Evolutionary conservation across 2,329 filamentous ascomycete genomes (phyloP).

Genomic region (Ophiostoma novo-ulmi): DNA sequence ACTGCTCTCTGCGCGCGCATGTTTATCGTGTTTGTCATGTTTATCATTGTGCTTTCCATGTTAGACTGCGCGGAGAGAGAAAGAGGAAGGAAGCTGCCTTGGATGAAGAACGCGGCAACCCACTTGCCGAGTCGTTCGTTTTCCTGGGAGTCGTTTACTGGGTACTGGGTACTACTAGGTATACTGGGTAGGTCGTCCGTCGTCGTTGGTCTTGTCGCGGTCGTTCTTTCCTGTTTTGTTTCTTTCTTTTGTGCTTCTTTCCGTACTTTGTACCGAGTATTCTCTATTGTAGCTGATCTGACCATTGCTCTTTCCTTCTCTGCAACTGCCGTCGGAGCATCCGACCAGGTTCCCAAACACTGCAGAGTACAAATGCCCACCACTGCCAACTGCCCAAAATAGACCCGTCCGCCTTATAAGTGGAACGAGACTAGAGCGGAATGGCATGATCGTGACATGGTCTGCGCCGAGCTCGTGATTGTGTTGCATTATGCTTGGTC

Average conservation of each 20-base stretch:
- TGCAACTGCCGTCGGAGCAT: neutral
- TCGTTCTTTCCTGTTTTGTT: neutral
- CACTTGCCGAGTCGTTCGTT: slow-evolving; percentile 11
- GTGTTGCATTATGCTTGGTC: neutral
- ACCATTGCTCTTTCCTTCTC: neutral
- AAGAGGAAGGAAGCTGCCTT: neutral
- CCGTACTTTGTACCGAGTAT: neutral
- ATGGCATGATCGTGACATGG: slow-evolving; percentile 26
- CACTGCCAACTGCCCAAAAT: neutral
- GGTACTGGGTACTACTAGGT: too few species aligned
- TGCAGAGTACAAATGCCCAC: too few species aligned
- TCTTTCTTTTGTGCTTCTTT: neutral
- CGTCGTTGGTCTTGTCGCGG: neutral
- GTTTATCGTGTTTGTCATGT: neutral
- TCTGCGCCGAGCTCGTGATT: slow-evolving; percentile 2
- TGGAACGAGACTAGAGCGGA: slow-evolving; percentile 26
- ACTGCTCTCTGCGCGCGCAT: neutral
- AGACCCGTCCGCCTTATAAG: slow-evolving; percentile 12
- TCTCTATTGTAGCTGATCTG: neutral
- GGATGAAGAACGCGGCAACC: neutral
- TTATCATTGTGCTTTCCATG: neutral
- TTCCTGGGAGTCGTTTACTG: neutral
- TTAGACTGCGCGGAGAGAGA: too few species aligned
- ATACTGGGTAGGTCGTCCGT: too few species aligned
- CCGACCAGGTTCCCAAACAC: neutral